These are phyloP conservation scores for Globisporangium nunn DNA, from an alignment of 352 stramenopile species.

Conservation along the genomic window DNA sequence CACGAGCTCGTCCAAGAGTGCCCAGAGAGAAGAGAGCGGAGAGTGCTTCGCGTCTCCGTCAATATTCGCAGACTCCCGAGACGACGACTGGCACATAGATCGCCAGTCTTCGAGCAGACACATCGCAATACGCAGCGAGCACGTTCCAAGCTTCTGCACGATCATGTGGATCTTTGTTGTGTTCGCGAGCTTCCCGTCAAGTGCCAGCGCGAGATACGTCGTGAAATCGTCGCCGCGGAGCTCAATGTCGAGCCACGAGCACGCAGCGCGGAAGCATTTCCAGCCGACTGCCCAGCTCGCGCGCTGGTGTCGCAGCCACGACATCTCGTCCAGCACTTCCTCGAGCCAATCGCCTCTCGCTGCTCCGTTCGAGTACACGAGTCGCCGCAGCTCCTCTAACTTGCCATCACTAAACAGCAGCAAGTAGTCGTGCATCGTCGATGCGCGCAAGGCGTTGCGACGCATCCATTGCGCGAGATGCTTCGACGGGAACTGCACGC, in stretches of 20 bases:
- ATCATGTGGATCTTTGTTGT: conserved; percentile 27
- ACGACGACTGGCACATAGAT: conserved; percentile 6
- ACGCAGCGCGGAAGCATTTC: conserved; percentile 57
- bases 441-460: conserved; percentile 3
- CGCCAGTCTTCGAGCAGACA: conserved; percentile 46
- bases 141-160: conserved; percentile 21
- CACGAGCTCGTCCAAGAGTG: conserved; percentile 30
- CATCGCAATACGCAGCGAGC: conserved; percentile 17
- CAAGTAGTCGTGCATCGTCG: conserved; percentile 20
- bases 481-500: conserved; percentile 9
- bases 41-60: neutral
- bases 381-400: conserved; percentile 9
- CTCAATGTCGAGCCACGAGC: conserved; percentile 45
- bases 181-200: conserved; percentile 47
- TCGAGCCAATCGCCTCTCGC: conserved; percentile 20
- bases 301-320: conserved; percentile 17
- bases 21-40: conserved; percentile 9
- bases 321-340: conserved; percentile 27
- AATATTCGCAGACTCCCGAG: neutral
- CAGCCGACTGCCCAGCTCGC: conserved; percentile 47
- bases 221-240: conserved; percentile 24
- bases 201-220: conserved; percentile 35
- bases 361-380: conserved; percentile 3
- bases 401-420: conserved; percentile 29
- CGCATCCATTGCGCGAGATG: conserved; percentile 17